Conservation (phyloP, 2,329 filamentous ascomycete genomes). For the Aspergillus sp. region DNA sequence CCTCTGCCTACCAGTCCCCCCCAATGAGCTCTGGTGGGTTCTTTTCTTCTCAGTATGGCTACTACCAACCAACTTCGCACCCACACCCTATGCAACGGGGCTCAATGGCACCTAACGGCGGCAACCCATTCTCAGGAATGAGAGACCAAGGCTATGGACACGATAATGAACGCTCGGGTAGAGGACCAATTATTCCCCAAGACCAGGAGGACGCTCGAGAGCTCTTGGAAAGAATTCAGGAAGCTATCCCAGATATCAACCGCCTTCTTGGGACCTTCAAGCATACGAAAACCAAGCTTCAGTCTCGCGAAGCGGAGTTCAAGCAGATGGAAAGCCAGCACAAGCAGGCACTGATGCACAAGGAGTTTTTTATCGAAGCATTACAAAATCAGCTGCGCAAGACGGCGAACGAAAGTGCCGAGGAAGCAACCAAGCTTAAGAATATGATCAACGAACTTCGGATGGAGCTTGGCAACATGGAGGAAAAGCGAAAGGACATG, state of each 20-base stretch:
- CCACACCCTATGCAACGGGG: constrained; percentile 30
- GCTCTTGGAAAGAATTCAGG: constrained; percentile 46
- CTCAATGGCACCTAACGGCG: constrained; percentile 32
- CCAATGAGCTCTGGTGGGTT: constrained; percentile 35
- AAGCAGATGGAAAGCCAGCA: constrained; percentile 51
- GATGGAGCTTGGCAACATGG: constrained; percentile 50
- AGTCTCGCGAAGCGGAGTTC: constrained; percentile 50
- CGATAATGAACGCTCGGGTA: constrained; percentile 26
- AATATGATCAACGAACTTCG: constrained; percentile 49
- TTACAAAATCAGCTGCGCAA: constrained; percentile 52
- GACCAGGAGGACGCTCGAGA: constrained; percentile 39
- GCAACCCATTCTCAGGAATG: constrained; percentile 32
- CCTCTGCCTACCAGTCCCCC: constrained; percentile 36
- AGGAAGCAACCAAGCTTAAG: constrained; percentile 46
- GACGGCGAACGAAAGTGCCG: constrained; percentile 50
- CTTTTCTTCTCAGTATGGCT: constrained; percentile 32
- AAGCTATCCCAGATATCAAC: constrained; percentile 48
- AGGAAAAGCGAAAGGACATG: constrained; percentile 54
- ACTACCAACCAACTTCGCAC: constrained; percentile 28
- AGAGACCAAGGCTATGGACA: constrained; percentile 25
- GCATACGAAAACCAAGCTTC: constrained; percentile 51
- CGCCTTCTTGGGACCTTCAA: constrained; percentile 49
- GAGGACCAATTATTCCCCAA: constrained; percentile 29
- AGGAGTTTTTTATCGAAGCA: constrained; percentile 55
- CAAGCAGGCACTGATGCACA: constrained; percentile 51